A percentile compares a stretch with the other conserved stretches of the same genome.
phyloP scores from a whole-genome alignment of 441 rosid genomes.

The Iberis amara region DNA sequence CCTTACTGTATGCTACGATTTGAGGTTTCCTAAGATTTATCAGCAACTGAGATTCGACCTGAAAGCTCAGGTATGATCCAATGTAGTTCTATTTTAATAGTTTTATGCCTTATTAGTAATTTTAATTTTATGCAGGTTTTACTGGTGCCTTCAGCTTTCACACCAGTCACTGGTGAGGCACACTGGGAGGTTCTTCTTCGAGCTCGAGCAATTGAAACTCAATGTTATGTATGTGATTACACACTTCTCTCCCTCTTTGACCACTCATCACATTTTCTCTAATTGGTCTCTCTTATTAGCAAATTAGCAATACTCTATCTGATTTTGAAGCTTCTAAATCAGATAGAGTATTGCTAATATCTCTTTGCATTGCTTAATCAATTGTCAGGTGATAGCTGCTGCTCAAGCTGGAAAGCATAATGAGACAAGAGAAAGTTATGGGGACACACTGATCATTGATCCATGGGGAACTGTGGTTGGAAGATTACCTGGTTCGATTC shows the following conservation, averaged over 20 bases:
- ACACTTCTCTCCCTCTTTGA: slow-evolving; percentile 7
- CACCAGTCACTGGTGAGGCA: slow-evolving; percentile 81
- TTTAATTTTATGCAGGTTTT: too few relatives aligned
- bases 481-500: slow-evolving; percentile 63
- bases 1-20: slow-evolving; percentile 84
- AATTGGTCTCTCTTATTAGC: slow-evolving; percentile 5
- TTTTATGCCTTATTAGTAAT: neutral
- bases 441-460: slow-evolving; percentile 84
- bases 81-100: neutral
- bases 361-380: neutral
- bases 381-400: slow-evolving; percentile 76
- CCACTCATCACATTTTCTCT: neutral
- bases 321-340: too few relatives aligned
- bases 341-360: too few relatives aligned
- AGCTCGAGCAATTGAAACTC: slow-evolving; percentile 90
- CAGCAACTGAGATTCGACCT: slow-evolving; percentile 82
- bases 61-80: slow-evolving; percentile 54
- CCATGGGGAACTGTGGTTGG: slow-evolving; percentile 91
- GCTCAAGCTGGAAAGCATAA: slow-evolving; percentile 90
- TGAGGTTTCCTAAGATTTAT: slow-evolving; percentile 92
- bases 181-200: slow-evolving; percentile 98
- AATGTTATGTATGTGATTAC: slow-evolving; percentile 65
- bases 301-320: too few relatives aligned
- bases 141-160: slow-evolving; percentile 87
- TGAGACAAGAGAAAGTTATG: slow-evolving; percentile 80